Base-by-base conservation (phyloP, 768 basidiomycete genomes). In the Omphalotus guepiniiformis region DNA sequence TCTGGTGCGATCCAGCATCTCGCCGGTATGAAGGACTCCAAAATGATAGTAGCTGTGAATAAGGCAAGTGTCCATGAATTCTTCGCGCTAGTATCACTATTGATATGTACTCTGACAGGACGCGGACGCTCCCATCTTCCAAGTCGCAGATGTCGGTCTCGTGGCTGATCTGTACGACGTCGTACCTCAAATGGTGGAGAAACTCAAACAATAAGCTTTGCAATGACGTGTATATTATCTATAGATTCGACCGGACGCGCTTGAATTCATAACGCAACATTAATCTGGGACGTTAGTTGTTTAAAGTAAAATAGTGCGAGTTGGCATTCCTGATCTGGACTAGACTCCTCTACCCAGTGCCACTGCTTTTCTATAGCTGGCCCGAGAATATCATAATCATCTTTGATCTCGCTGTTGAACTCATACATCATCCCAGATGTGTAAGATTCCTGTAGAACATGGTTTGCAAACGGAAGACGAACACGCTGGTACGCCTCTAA, bases 21-120 rank as follows among this genome's bases (percentile, higher is more conserved):
- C 46, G 96, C 96, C 18, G 96, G 96, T 7, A 99, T 98, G 96
- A 99, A 99, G 65, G 96, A 97, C 59, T 93, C 91, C 9, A 99
- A 98, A 71, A 74, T 97, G 53, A 99, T 99, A 52, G 95, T 96
- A 26, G 96, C 96, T 3, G 78, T 99, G 52, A 99, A 99, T 74
- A 99, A 99, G 81, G 93, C 83, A 52, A 43, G 71, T 53, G 16
- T 8, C 23, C 9, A 32, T 39, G 49, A 16, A 13, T 30, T 21
- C 23, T 48, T 19, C 2, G 39, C 27, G 48, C 16, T 19, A 38
- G 22, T 35, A 6, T 16, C 15, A 21, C 29, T 38, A 1, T 23
- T 38, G 35, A 32, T 47, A 26, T 36, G 43, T 2, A 45, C 48
- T 50, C 45, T 53, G 42, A 52, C 56, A 94, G 91, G 95, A 97